Evolutionary conservation across 768 basidiomycete species (phyloP), one percentile per base, ranked within the genome.

Genomic region (Lyophyllum atratum): DNA sequence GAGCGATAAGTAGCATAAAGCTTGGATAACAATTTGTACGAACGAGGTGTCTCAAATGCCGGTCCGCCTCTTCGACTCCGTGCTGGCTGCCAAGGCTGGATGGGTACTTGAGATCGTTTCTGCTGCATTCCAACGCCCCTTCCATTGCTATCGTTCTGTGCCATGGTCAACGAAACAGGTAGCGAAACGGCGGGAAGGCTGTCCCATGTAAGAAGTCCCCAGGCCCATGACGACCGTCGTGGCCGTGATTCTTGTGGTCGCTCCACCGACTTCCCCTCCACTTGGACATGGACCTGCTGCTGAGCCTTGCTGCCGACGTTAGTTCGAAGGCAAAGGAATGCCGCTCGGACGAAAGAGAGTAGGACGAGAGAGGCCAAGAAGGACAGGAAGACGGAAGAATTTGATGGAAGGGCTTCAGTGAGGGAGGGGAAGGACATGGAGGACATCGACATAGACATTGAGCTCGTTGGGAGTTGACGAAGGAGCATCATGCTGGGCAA

Each of bases 41-140:
- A 47, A 69, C 68, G 40, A 48, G 70, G 68, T 55, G 64, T 60
- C 51, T 70, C 69, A 52, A 71, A 71, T 12, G 64, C 60, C 25
- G 66, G 68, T 28, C 64, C 59, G 42, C 62, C 61, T 59, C 65
- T 62, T 56, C 61, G 59, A 21, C 51, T 52, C 52, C 45, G 61
- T 11, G 56, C 54, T 31, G 47, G 56, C 46, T 59, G 66, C 65
- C 60, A 60, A 26, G 47, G 49, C 52, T 65, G 65, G 21, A 34
- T 25, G 24, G 49, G 47, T 26, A 50, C 24, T 52, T 59, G 51
- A 42, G 46, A 29, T 40, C 61, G 52, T 37, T 65, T 69, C 54
- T 49, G 54, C 44, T 60, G 69, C 57, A 68, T 45, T 34, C 68
- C 69, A 24, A 67, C 60, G 10, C 68, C 64, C 45, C 52, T 61